phyloP scores from a whole-genome alignment of 768 basidiomycete species.

The Termitomyces sp. region DNA sequence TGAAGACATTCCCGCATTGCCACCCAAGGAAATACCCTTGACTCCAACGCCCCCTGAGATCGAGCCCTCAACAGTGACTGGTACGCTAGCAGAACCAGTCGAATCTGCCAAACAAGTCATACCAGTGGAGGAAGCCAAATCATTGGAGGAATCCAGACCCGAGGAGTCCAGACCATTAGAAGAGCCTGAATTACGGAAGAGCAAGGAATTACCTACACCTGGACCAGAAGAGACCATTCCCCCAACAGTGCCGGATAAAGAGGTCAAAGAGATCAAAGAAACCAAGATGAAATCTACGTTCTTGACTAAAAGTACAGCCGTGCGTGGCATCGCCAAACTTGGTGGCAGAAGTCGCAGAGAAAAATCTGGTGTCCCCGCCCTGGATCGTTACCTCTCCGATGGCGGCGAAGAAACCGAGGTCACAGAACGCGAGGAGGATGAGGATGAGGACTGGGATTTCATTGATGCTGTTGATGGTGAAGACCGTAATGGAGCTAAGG shows the following conservation, averaged over 20 bases:
- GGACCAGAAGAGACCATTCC: slow-evolving; percentile 19
- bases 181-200: slow-evolving; percentile 15
- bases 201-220: slow-evolving; percentile 22
- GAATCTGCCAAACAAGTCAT: slow-evolving; percentile 16
- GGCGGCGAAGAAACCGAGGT: slow-evolving; percentile 40
- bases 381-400: slow-evolving; percentile 68
- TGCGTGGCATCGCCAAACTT: slow-evolving; percentile 18
- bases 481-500: slow-evolving; percentile 76
- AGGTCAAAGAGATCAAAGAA: slow-evolving; percentile 14
- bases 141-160: background rate
- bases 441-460: slow-evolving; percentile 91
- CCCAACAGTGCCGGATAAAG: slow-evolving; percentile 25
- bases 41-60: background rate
- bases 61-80: slow-evolving; percentile 4
- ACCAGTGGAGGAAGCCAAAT: background rate
- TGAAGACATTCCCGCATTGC: slow-evolving; percentile 16
- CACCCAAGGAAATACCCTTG: slow-evolving; percentile 13
- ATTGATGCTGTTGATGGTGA: slow-evolving; percentile 78
- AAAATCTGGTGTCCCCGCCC: slow-evolving; percentile 76
- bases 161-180: slow-evolving; percentile 13
- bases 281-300: slow-evolving; percentile 16
- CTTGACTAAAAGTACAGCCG: slow-evolving; percentile 15
- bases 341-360: slow-evolving; percentile 50
- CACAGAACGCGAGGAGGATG: slow-evolving; percentile 48
- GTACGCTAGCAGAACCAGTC: background rate